Base-by-base conservation (phyloP, 2,329 filamentous ascomycete genomes). In the Fusarium ambrosium region DNA sequence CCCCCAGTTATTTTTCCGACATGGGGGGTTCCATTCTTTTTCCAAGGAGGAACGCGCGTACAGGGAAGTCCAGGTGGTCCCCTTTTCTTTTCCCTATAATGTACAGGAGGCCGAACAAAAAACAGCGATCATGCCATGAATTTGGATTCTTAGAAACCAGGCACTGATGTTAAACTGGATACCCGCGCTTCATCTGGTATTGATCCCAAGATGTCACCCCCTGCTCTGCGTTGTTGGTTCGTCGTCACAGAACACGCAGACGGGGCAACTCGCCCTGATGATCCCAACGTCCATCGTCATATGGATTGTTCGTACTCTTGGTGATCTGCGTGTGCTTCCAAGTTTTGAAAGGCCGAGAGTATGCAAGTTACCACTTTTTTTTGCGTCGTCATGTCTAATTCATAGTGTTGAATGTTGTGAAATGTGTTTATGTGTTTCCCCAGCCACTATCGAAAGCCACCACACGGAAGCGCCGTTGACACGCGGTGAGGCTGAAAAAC, bases 1-100 rank as follows among this genome's bases (percentile, higher is more conserved):
- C 62, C 37, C 69, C 72, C 72, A 74, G 68, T 74, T 75, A 70
- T 74, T 72, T 72, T 72, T 64, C 65, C 72, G 63, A 66, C 62
- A 71, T 32, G 24, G 39, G 41, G 41, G 53, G 64, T 66, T 53
- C 65, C 68, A 72, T 20, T 59, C 56, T 34, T 45, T 62, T 66
- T 53, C 43, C 27, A 58, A 27, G 71, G 55, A 69, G 20, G 60
- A 74, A 74, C 72, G 69, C 72, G 72, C 72, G 72, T 74, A 71
- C 36, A 39, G 56, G 34, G 56, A 18, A 27, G 29, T 24, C 10
- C 20, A 59, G 16, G 34, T 41, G 16, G 34, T 41, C 56, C 22
- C 56, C 34, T 39, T 59, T 39, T 34, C 32, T 59, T 41, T 20
- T 32, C 27, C 27, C 18, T n/a, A 59, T 59, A 41, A 22, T n/a